phyloP scores from a whole-genome alignment of 345 rosid genomes.

The Pugionium cornutum region DNA sequence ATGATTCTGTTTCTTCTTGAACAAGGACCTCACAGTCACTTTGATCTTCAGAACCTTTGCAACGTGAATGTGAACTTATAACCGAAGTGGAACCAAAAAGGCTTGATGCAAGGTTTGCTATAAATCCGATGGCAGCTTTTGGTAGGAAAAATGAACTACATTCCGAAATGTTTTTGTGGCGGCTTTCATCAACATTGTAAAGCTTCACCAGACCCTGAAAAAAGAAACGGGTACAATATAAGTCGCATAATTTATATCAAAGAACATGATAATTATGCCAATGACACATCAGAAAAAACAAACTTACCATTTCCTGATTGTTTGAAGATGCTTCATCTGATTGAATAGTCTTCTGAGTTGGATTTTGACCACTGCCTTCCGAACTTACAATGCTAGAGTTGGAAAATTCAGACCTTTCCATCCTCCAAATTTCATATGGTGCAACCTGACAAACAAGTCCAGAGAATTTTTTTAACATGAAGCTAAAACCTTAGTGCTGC shows the following conservation, averaged over 20 bases:
- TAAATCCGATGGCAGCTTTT: constrained; percentile 66
- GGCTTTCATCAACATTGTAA: constrained; percentile 39
- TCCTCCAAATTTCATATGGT: constrained; percentile 67
- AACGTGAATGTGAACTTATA: constrained; percentile 41
- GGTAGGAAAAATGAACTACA: constrained; percentile 57
- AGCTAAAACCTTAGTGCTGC: constrained; percentile 1
- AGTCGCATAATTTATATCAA: background rate
- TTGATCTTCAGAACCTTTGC: constrained; percentile 44
- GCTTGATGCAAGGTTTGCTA: constrained; percentile 54
- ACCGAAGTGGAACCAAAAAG: constrained; percentile 59
- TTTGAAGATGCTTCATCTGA: constrained; percentile 43
- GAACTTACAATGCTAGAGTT: constrained; percentile 37
- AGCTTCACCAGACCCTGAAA: constrained; percentile 53
- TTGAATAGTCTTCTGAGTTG: constrained; percentile 46
- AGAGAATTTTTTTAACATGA: background rate
- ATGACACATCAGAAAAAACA: background rate
- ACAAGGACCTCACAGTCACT: constrained; percentile 39
- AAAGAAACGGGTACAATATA: background rate
- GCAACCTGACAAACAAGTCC: constrained; percentile 58
- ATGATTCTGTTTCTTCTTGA: constrained; percentile 41
- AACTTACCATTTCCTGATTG: constrained; percentile 57
- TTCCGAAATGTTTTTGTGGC: constrained; percentile 38
- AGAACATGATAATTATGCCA: too few relatives aligned
- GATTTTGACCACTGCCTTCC: constrained; percentile 52
- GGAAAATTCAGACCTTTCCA: constrained; percentile 62